Evolutionary conservation across 169 alveolate species (phyloP).

Genomic region (Plasmodium gonderi): DNA sequence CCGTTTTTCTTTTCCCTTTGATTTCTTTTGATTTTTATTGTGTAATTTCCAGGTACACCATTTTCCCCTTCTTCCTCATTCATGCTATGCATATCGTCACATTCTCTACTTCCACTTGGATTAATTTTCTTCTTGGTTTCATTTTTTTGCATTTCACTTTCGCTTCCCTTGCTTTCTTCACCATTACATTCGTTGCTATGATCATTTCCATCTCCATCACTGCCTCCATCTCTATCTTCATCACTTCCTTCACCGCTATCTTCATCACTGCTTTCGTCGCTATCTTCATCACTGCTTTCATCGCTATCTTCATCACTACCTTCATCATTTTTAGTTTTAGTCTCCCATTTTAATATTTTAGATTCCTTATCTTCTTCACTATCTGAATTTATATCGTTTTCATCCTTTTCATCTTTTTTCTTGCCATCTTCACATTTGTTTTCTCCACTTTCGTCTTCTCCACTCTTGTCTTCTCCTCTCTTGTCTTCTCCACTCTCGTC

Average conservation of each 20-base stretch:
- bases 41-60: not conserved
- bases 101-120: not conserved
- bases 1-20: not conserved
- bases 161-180: not conserved
- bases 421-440: not conserved
- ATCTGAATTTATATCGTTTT: not conserved
- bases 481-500: not conserved
- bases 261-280: not conserved
- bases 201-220: not conserved
- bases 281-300: too few relatives aligned
- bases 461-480: too few relatives aligned
- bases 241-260: not conserved
- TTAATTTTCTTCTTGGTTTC: not conserved
- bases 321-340: not conserved
- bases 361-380: not conserved
- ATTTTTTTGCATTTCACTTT: not conserved
- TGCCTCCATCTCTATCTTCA: too few relatives aligned
- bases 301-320: too few relatives aligned
- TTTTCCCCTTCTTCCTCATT: not conserved
- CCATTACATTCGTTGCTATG: not conserved
- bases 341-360: not conserved
- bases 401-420: not conserved
- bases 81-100: not conserved
- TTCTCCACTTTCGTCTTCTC: not conserved
- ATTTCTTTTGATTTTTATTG: not conserved